Percentiles rank a stretch among this genome's conserved stretches.
phyloP scores from a whole-genome alignment of 768 basidiomycete species.

The Lyophyllum atratum region DNA sequence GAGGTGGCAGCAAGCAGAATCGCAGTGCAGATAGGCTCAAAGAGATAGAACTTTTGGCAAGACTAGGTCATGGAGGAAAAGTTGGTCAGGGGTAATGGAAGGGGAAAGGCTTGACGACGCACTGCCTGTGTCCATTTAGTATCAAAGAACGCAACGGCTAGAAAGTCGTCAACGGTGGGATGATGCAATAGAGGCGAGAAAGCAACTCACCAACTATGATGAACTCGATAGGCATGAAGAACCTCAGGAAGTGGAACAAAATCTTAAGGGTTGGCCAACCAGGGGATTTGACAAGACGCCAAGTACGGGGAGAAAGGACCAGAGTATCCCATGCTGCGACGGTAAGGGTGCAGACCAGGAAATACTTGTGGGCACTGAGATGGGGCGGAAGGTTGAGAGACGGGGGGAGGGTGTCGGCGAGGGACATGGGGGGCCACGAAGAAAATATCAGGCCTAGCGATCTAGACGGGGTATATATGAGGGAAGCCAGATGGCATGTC shows the following conservation, averaged over 20 bases:
- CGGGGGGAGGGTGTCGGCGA: slow-evolving; percentile 47
- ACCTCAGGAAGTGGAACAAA: slow-evolving; percentile 70
- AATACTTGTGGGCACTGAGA: slow-evolving; percentile 85
- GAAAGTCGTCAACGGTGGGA: slow-evolving; percentile 6
- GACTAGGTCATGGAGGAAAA: slow-evolving; percentile 32
- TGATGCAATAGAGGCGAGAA: not conserved
- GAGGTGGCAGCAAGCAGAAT: slow-evolving; percentile 76
- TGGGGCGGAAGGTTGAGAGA: slow-evolving; percentile 78
- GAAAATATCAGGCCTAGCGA: slow-evolving; percentile 11
- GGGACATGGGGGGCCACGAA: slow-evolving; percentile 30
- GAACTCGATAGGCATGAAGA: slow-evolving; percentile 83
- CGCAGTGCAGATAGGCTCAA: slow-evolving; percentile 86
- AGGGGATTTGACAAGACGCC: slow-evolving; percentile 62
- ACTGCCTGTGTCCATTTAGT: slow-evolving; percentile 64
- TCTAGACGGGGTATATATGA: slow-evolving; percentile 6
- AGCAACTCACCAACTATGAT: slow-evolving; percentile 60
- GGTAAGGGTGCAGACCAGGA: slow-evolving; percentile 86
- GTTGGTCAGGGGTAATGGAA: slow-evolving; percentile 3
- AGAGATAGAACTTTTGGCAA: slow-evolving; percentile 76
- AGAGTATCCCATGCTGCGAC: slow-evolving; percentile 90
- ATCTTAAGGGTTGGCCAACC: slow-evolving; percentile 81
- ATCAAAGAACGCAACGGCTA: slow-evolving; percentile 85
- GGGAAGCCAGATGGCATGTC: not conserved
- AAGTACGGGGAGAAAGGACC: slow-evolving; percentile 79
- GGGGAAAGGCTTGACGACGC: slow-evolving; percentile 18